Base-by-base conservation (phyloP, 805 yeast genomes). In the Millerago galiae region DNA sequence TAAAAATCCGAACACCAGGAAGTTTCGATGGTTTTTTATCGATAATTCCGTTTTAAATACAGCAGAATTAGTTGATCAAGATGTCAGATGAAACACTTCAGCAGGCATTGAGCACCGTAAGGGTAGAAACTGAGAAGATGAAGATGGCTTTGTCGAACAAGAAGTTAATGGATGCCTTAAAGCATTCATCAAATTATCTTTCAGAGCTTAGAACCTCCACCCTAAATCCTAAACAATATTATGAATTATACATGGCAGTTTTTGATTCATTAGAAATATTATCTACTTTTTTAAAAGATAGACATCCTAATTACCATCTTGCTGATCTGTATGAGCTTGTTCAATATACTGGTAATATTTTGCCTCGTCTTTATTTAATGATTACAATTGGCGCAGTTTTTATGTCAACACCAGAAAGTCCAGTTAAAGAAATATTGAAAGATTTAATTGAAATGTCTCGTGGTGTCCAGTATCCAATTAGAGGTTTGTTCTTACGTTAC, bases 371-470 rank as follows among this genome's bases (percentile, higher is more conserved):
- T 43, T 93, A 93, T 59, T 70, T 93, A 64, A 88, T 93, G 97
- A 83, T 93, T 34, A 91, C 95, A 2, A 91, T 93, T 13, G 99
- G 99, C 8, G 79, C 95, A 1, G 88, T 87, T 3, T 89, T 84
- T 65, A 79, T 91, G 82, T 68, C 83, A 8, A 71, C 81, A 9
- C 74, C 81, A 1, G 87, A 80, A 42, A 81, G 95, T 0, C 95
- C 97, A 0, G 73, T 78, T 29, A 77, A 77, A 55, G 98, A 89
- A 50, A 83, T 93, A 40, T 75, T 91, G 79, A 86, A 84, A 61
- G 99, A 93, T 59, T 83, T 93, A 95, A 82, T 91, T 55, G 99
- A 93, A 62, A 93, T 93, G 99, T 83, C 95, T 50, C 75, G 95
- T 33, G 99, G 97, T 13, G 95, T 91, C 2, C 99, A 93, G 62